Evolutionary conservation across 176 grass and related monocot genomes (phyloP), one percentile per base, ranked within the genome.

Genomic region (Puya raimondii): DNA sequence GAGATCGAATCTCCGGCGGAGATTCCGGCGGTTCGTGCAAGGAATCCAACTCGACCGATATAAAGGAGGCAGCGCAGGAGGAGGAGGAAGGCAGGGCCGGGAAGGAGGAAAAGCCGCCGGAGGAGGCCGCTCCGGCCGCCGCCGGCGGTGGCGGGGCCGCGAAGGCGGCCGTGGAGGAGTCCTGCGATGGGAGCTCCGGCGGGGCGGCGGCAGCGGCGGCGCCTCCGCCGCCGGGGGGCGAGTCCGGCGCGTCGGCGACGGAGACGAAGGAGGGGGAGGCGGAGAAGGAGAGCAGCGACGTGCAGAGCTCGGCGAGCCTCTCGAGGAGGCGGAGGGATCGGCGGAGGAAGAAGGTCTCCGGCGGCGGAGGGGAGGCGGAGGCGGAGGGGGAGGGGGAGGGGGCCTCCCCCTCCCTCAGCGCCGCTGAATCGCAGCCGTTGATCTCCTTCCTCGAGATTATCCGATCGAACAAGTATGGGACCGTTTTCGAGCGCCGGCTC

Each of bases 41-140:
- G 78, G 84, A 90, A 48, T 97, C 93, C 58, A 89, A 85, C 89
- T 92, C 89, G n/a, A 81, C 89, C 81, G 86, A 92, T 87, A 79
- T 75, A 67, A 89, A 90, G 72, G 51, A 64, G 53, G 72, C 70
- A 18, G 76, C 10, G 14, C 25, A 59, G 12, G 79, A 79, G 12
- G 20, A 57, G 20, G n/a, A n/a, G 16, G 53, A 13, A 20, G 22
- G 29, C 5, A 23, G 26, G 3, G 23, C 42, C 20, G 11, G 48
- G 48, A 9, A 42, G 33, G 33, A 42, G 33, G 33, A 6, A 7
- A 71, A 82, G 20, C 10, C 22, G n/a, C 65, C 56, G 54, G 67
- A 47, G 64, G 76, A 11, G 54, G 50, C 65, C 29, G 69, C 57
- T 10, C 56, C 15, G 3, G 47, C 7, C 6, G 72, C 2, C 63